phyloP scores from a whole-genome alignment of 805 yeast genomes.

The Dipodascopsis uninucleata region DNA sequence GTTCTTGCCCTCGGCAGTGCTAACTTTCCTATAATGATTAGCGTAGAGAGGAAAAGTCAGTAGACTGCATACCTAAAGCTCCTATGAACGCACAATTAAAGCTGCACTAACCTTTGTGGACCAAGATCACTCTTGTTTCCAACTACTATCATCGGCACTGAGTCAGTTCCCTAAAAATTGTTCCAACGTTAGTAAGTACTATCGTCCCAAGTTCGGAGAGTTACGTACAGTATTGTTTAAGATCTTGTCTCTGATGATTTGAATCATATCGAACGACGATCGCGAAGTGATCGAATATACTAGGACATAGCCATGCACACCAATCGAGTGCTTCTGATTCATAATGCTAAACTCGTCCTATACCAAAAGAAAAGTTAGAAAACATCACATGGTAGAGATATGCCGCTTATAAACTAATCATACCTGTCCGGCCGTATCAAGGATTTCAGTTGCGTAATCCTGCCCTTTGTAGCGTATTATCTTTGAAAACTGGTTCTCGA shows the following conservation, averaged over 20 bases:
- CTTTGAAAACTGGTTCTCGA: conserved; percentile 79
- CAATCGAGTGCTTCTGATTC: conserved; percentile 72
- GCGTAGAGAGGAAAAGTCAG: too few species aligned
- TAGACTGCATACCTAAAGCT: too few species aligned
- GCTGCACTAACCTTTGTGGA: conserved; percentile 57
- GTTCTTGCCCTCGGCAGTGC: conserved; percentile 51
- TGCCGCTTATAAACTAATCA: not conserved
- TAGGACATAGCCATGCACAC: conserved; percentile 77
- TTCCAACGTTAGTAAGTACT: not conserved
- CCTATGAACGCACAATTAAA: too few species aligned
- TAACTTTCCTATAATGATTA: conserved; percentile 58
- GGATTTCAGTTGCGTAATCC: conserved; percentile 74
- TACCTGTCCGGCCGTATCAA: conserved; percentile 77
- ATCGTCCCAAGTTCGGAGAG: not conserved
- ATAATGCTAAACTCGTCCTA: conserved; percentile 84
- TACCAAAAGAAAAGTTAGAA: not conserved
- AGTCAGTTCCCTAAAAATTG: conserved; percentile 46
- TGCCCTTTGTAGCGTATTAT: conserved; percentile 63
- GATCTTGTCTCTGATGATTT: conserved; percentile 76
- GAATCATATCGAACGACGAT: conserved; percentile 71
- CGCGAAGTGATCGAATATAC: conserved; percentile 79
- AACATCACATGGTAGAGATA: not conserved
- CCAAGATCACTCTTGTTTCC: conserved; percentile 74
- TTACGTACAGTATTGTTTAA: conserved; percentile 46
- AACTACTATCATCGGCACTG: conserved; percentile 73